Base-by-base conservation (phyloP, 306 rosid genomes). In the Trifolium repens region DNA sequence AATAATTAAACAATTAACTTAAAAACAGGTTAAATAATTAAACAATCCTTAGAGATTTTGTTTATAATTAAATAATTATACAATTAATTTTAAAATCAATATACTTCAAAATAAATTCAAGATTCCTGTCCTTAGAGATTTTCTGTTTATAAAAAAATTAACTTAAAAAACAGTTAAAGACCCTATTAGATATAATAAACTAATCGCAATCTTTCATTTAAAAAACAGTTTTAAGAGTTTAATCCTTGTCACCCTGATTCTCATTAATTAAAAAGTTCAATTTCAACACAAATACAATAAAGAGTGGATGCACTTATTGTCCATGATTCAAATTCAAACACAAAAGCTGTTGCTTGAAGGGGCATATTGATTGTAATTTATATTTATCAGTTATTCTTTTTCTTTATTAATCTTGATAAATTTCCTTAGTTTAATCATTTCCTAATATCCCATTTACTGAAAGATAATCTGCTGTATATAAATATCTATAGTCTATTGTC, bases 261-360 rank as follows among this genome's bases (percentile, higher is more conserved):
- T 73, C 54, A 24, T 72, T 26, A 39, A 55, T 65, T 4, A 24
- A 65, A 76, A 75, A 3, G 34, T 30, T 30, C n/a, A 76, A 39
- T 15, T 74, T 47, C 53, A 34, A 62, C 71, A 47, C 40, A 59
- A 27, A 27, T 27, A 27, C 32, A 35, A 58, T 58, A 12, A 27
- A 58, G 66, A 60, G 19, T 60, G 42, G 42, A 30, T 60, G 30
- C 66, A 60, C 13, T 27, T 60, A 59, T 59, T 59, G 66, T 14
- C 40, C 42, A 60, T 15, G 65, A 37, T 59, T 59, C 65, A 59
- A 59, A 37, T 59, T 59, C 65, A 59, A 59, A 26, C 37, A 59
- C 19, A 59, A 59, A 58, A 57, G 34, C 8, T 57, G 34, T 57
- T 57, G 62, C 62, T 22, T 11, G 63, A 24, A 57, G 32, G 63